Conservation (phyloP, 805 yeast genomes). For the Ogataea paraovalis region DNA sequence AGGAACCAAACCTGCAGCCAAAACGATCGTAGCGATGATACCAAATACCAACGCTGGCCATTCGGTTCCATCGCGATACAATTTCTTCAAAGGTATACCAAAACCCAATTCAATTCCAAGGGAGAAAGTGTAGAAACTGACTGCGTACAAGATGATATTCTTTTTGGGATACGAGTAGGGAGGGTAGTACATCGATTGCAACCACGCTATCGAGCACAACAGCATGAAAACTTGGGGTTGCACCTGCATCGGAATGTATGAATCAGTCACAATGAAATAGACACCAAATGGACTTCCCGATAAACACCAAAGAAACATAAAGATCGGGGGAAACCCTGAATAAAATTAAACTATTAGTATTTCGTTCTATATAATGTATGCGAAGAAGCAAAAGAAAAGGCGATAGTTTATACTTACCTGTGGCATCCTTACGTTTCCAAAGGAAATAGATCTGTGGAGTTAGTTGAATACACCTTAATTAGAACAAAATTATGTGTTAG, state of each 20-base stretch:
- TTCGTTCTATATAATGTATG: not conserved
- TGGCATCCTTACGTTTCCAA: constrained; percentile 71
- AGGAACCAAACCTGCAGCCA: constrained; percentile 78
- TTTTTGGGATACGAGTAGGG: constrained; percentile 44
- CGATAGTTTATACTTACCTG: constrained; percentile 35
- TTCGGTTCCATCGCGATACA: constrained; percentile 37
- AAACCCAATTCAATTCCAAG: constrained; percentile 68
- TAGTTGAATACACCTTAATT: constrained; percentile 66
- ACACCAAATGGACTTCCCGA: constrained; percentile 79
- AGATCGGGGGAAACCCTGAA: constrained; percentile 69
- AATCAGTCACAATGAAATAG: constrained; percentile 69
- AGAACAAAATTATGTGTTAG: not conserved
- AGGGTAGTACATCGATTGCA: constrained; percentile 67
- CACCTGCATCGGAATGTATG: constrained; percentile 72
- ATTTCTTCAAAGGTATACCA: constrained; percentile 62
- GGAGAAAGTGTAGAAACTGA: constrained; percentile 38
- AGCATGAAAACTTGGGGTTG: constrained; percentile 84
- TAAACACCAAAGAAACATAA: constrained; percentile 86
- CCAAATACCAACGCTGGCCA: constrained; percentile 88
- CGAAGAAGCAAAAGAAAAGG: not conserved
- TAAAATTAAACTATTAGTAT: not conserved
- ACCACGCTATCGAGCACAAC: constrained; percentile 63
- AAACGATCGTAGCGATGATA: constrained; percentile 66
- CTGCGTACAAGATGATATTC: constrained; percentile 35
- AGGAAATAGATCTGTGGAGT: constrained; percentile 71